A percentile compares a stretch with the other conserved stretches of the same genome.
phyloP scores from a whole-genome alignment of 2,329 filamentous ascomycete genomes.

The Fusarium sp. region DNA sequence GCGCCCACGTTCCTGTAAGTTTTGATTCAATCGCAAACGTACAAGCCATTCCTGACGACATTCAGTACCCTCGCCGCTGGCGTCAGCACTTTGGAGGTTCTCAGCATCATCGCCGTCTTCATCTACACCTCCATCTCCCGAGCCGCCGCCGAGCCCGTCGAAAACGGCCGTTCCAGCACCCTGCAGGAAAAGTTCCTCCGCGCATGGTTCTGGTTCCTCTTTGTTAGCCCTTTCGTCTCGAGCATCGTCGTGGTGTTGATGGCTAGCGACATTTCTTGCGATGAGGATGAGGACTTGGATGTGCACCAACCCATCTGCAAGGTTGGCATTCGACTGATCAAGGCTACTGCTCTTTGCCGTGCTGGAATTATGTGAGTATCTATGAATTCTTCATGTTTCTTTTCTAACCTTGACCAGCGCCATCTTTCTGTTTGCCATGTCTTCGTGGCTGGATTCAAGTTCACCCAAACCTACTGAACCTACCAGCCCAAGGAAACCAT shows the following conservation, averaged over 20 bases:
- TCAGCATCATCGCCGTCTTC: constrained; percentile 28
- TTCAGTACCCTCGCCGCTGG: constrained; percentile 15
- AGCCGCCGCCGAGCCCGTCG: background rate
- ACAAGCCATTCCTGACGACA: background rate
- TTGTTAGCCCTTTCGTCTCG: constrained; percentile 20
- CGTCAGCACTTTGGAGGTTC: constrained; percentile 28
- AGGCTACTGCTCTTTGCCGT: constrained; percentile 28
- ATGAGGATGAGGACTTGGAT: constrained; percentile 14
- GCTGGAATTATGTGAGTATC: constrained; percentile 26
- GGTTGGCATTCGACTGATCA: constrained; percentile 27
- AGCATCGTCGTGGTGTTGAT: constrained; percentile 22
- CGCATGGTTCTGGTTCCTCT: constrained; percentile 30
- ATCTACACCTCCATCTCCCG: constrained; percentile 20
- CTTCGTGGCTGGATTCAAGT: constrained; percentile 23
- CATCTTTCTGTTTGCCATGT: constrained; percentile 29
- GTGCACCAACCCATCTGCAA: constrained; percentile 30
- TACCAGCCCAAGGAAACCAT: background rate
- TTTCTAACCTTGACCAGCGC: constrained; percentile 13
- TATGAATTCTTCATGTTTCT: background rate
- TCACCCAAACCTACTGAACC: background rate
- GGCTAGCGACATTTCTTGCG: constrained; percentile 32
- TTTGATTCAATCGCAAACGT: background rate
- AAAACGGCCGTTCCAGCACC: background rate
- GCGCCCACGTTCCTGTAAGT: constrained; percentile 28
- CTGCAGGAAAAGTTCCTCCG: constrained; percentile 22